Percentiles rank a stretch among this genome's conserved stretches.
Evolutionary conservation across 495 filamentous ascomycete species (phyloP).

Genomic region (Neurospora discreta): DNA sequence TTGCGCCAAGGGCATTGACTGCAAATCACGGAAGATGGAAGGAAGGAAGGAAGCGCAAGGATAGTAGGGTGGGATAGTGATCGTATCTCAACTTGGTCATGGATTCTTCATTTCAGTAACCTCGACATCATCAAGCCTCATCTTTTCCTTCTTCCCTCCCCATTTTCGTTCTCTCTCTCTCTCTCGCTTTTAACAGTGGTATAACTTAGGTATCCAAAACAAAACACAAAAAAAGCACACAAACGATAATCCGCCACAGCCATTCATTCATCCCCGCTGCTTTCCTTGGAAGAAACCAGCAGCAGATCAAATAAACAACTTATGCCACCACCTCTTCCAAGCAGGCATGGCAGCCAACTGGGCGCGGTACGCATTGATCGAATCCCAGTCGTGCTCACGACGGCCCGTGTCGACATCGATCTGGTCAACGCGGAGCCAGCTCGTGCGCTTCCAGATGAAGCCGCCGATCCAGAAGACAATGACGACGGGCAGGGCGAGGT

Average conservation of each 20-base stretch:
- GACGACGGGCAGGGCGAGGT: conserved; percentile 76
- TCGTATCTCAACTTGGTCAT: neutral
- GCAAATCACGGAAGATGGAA: too few species aligned
- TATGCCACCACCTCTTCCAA: conserved; percentile 37
- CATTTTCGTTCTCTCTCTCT: neutral
- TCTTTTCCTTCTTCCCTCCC: neutral
- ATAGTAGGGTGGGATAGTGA: too few species aligned
- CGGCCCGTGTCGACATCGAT: conserved; percentile 57
- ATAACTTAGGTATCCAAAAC: neutral
- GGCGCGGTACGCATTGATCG: conserved; percentile 36
- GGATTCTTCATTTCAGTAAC: neutral
- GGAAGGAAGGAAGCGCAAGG: too few species aligned
- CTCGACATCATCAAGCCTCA: neutral
- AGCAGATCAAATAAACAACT: conserved; percentile 32
- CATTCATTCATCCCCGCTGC: too few species aligned
- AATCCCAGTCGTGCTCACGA: conserved; percentile 45
- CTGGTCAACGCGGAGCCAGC: conserved; percentile 40
- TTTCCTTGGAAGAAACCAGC: neutral
- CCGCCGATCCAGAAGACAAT: conserved; percentile 59
- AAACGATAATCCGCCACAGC: too few species aligned
- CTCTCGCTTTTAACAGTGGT: neutral
- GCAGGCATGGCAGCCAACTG: conserved; percentile 35
- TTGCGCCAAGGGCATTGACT: too few species aligned
- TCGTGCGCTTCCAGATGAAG: conserved; percentile 49
- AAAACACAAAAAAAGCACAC: neutral